Evolutionary conservation across 1,284 basidiomycete species (phyloP), one percentile per base, ranked within the genome.

Genomic region (Ustilago crameri): DNA sequence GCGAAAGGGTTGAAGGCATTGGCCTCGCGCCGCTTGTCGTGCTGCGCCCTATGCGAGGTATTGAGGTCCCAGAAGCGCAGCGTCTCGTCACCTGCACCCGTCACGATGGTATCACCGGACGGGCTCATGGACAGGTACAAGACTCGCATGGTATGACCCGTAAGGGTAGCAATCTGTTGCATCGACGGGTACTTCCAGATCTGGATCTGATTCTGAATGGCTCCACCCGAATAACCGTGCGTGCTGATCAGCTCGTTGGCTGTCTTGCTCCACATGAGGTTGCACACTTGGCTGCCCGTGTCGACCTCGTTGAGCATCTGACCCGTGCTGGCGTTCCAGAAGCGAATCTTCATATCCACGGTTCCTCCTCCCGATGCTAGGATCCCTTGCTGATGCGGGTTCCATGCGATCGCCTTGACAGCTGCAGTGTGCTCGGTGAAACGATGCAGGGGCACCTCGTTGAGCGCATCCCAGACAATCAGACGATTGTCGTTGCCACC

Each of bases 401-500:
- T 94, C 95, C 96, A 98, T 1, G 94, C 93, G 18, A 98, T 90
- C 2, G 96, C 95, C 83, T 98, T 98, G 67, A 98, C 94, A 0
- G 95, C 95, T 0, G 96, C 95, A 3, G 91, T 92, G 82, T 98
- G 96, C 72, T 98, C 93, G 57, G 93, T 92, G 84, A 98, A 98
- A 79, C 93, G 92, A 89, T 91, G 94, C 15, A 97, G 85, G 1
- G 95, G 95, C 24, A 75, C 61, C 48, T 80, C 82, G 71, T 50
- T 22, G 65, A 84, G 82, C 46, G 85, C 85, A 85, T 96, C 93
- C 93, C 95, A 98, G 54, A 98, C 93, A 76, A 93, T 93, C 9
- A 98, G 91, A 85, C 96, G 95, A 85, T 98, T 98, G 85, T 98
- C 96, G 84, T 98, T 98, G 0, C 95, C 95, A 1, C 96, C 95